phyloP scores from a whole-genome alignment of 371 early-diverging fungal genomes.

The Smittium culicis region DNA sequence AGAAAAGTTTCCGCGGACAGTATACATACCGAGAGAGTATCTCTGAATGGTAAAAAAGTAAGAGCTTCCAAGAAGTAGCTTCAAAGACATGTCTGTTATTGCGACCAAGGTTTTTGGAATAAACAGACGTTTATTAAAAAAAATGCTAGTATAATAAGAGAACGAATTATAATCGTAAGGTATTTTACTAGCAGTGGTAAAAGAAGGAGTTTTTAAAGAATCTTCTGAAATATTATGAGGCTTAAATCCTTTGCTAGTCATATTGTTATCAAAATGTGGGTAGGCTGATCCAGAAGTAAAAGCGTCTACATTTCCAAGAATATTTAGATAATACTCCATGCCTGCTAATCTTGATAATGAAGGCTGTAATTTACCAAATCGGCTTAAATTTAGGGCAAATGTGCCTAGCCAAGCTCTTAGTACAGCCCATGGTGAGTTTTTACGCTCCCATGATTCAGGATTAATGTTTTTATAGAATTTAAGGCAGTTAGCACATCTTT shows the following conservation, averaged over 20 bases:
- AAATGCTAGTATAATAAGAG: not conserved
- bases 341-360: not conserved
- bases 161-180: not conserved
- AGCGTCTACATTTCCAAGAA: not conserved
- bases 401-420: not conserved
- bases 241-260: not conserved
- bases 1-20: not conserved
- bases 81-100: not conserved
- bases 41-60: not conserved
- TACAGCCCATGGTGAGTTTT: not conserved
- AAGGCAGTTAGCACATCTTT: not conserved
- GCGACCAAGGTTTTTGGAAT: not conserved
- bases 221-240: not conserved
- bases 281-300: not conserved
- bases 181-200: no score
- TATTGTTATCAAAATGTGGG: not conserved
- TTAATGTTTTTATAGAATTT: not conserved
- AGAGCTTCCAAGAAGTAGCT: not conserved
- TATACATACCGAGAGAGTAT: not conserved
- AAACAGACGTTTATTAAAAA: not conserved
- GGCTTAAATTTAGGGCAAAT: not conserved
- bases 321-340: not conserved
- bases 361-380: not conserved
- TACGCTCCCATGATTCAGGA: not conserved
- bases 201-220: no score